These are phyloP conservation scores for Luffa aegyptiaca DNA, from an alignment of 306 rosid species.

Conservation along the genomic window DNA sequence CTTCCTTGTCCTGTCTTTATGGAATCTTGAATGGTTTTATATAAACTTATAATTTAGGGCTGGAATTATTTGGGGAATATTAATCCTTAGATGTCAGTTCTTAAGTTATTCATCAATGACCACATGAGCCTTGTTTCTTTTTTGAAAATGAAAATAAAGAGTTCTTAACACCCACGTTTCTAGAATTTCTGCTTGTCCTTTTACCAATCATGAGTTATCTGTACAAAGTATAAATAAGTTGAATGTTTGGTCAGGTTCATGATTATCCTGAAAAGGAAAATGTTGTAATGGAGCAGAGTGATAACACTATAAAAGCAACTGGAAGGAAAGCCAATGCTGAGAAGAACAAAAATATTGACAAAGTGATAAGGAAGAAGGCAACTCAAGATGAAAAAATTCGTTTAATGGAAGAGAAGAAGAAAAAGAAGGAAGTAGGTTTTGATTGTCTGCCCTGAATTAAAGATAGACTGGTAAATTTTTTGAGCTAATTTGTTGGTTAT, in stretches of 20 bases:
- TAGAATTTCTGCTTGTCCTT: not conserved
- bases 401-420: conserved; percentile 72
- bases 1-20: not conserved
- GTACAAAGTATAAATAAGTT: not conserved
- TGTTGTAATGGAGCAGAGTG: conserved; percentile 28
- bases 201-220: not conserved
- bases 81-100: not conserved
- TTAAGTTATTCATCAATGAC: not conserved
- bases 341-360: conserved; percentile 20
- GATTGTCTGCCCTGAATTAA: conserved; percentile 4
- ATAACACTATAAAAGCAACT: conserved; percentile 18
- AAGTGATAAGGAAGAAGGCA: conserved; percentile 40
- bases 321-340: conserved; percentile 20
- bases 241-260: conserved; percentile 20
- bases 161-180: not conserved
- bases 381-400: conserved; percentile 62
- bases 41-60: not conserved
- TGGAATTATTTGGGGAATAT: not conserved
- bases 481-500: conserved; percentile 15
- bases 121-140: not conserved
- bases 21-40: not conserved
- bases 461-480: not conserved
- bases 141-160: not conserved
- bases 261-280: conserved; percentile 30
- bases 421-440: conserved; percentile 51